Base-by-base conservation (phyloP, 106 monocot species). In the Allium fistulosum region DNA sequence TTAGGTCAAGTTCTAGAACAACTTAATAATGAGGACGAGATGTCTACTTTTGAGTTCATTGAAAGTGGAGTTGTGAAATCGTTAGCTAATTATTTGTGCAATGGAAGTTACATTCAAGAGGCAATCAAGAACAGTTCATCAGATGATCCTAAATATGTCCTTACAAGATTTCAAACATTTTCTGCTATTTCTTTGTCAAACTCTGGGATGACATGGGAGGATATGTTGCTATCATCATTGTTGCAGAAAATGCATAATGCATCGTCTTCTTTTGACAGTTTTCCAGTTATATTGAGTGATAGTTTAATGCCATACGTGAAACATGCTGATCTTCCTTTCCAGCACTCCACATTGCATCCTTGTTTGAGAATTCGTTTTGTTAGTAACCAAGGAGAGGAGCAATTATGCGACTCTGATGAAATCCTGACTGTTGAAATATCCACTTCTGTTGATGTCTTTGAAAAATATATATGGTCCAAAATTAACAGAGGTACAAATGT, bases 41-140 rank as follows among this genome's bases (percentile, higher is more conserved):
- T 91, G 75, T 88, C 95, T 49, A 88, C 83, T 49, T 95, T 95
- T 88, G 91, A 95, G 78, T 91, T 95, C 57, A 73, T 88, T 75
- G 88, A 95, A 74, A 95, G 88, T 69, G 85, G 88, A 67, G 66
- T 88, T 22, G 55, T 86, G 45, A 88, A 74, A 82, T 85, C 91
- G 0, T 76, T 95, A 61, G 74, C 75, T 11, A 63, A 79, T 71
- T 95, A 91, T 63, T 70, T 95, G 57, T 85, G 80, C 26, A 86
- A 91, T 70, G 91, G 91, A 15, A 77, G 65, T 58, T 86, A 91
- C 61, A 75, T 85, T 52, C 67, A 60, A 22, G 66, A 45, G 45
- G 51, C 67, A 65, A 46, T 18, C 45, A 48, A 11, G 45, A 11
- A 46, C 12, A 46, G 48, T 37, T 64, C 28, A 15, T 17, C 64